Conservation (phyloP, 768 basidiomycete species). For the Plicaturopsis crispa region DNA sequence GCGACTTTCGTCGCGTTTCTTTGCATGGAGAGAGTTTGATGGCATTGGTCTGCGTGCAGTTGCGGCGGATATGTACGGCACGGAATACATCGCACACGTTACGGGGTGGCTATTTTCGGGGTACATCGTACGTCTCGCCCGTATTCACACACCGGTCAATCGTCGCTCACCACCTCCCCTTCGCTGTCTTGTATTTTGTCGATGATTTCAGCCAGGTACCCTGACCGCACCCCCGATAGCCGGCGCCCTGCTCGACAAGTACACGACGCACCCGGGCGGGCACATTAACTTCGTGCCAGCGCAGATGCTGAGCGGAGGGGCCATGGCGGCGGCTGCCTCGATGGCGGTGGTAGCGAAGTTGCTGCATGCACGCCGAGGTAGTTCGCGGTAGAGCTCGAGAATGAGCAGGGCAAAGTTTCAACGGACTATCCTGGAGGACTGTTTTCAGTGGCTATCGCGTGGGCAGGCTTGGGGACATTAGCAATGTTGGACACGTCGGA, state of each 20-base stretch:
- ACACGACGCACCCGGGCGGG: conserved; percentile 1
- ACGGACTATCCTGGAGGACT: too few species aligned
- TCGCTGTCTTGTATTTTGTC: not conserved
- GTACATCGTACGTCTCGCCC: conserved; percentile 1
- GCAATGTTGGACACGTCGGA: too few species aligned
- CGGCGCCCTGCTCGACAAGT: conserved; percentile 1
- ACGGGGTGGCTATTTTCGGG: conserved; percentile 2
- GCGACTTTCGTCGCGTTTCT: too few species aligned
- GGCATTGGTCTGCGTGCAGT: not conserved
- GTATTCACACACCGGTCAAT: not conserved
- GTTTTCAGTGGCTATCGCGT: too few species aligned
- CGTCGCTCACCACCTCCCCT: not conserved
- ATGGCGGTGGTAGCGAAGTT: conserved; percentile 3
- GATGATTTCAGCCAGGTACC: not conserved
- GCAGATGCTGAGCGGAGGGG: conserved; percentile 1
- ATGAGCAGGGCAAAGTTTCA: too few species aligned
- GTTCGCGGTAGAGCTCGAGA: too few species aligned
- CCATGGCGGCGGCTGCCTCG: not conserved
- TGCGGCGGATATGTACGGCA: conserved; percentile 3
- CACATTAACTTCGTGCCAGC: conserved; percentile 2
- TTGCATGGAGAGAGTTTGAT: not conserved
- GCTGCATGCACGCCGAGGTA: not conserved
- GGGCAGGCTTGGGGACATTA: too few species aligned
- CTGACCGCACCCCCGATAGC: conserved; percentile 1
- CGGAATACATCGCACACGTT: conserved; percentile 1